Percentiles rank a stretch among this genome's conserved stretches.
phyloP scores from a whole-genome alignment of 2,329 filamentous ascomycete species.

The Lasiodiplodia hormozganensis region DNA sequence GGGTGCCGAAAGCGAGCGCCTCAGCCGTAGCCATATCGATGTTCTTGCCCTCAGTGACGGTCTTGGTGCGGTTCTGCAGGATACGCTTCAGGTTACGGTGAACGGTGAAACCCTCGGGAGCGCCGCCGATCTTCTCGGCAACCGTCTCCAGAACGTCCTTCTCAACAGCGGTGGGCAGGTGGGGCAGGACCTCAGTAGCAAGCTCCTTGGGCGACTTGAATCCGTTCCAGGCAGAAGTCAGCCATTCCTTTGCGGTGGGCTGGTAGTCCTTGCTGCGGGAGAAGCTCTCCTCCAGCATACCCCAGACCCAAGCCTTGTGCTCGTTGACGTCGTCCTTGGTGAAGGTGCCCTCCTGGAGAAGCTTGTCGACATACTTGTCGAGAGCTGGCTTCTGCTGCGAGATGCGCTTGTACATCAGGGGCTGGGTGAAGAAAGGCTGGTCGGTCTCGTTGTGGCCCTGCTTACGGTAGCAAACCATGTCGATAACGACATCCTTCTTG shows the following conservation, averaged over 20 bases:
- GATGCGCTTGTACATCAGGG: slow-evolving; percentile 99
- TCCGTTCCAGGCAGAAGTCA: slow-evolving; percentile 98
- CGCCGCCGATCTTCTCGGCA: slow-evolving; percentile 76
- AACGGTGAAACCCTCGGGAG: slow-evolving; percentile 84
- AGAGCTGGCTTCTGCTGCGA: slow-evolving; percentile 82
- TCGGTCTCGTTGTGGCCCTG: slow-evolving; percentile 99
- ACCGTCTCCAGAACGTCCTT: slow-evolving; percentile 78
- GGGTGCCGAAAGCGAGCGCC: slow-evolving; percentile 89
- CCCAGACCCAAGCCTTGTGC: slow-evolving; percentile 99
- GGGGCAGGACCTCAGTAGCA: slow-evolving; percentile 89
- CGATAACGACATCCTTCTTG: slow-evolving; percentile 97
- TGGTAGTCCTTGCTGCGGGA: slow-evolving; percentile 97
- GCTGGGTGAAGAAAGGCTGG: slow-evolving; percentile 99
- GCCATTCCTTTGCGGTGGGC: slow-evolving; percentile 96
- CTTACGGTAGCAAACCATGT: slow-evolving; percentile 98
- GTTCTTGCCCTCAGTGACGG: slow-evolving; percentile 86
- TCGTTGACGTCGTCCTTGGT: slow-evolving; percentile 97
- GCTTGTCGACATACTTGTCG: slow-evolving; percentile 89
- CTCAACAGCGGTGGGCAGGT: slow-evolving; percentile 85
- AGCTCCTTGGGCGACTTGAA: slow-evolving; percentile 99
- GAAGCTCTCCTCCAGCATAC: slow-evolving; percentile 98
- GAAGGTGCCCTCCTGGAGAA: slow-evolving; percentile 91
- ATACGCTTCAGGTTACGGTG: slow-evolving; percentile 99
- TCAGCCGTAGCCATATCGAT: slow-evolving; percentile 99
- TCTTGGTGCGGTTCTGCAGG: slow-evolving; percentile 86